Evolutionary conservation across 768 basidiomycete species (phyloP), one percentile per base, ranked within the genome.

Genomic region (Trametes cubensis): DNA sequence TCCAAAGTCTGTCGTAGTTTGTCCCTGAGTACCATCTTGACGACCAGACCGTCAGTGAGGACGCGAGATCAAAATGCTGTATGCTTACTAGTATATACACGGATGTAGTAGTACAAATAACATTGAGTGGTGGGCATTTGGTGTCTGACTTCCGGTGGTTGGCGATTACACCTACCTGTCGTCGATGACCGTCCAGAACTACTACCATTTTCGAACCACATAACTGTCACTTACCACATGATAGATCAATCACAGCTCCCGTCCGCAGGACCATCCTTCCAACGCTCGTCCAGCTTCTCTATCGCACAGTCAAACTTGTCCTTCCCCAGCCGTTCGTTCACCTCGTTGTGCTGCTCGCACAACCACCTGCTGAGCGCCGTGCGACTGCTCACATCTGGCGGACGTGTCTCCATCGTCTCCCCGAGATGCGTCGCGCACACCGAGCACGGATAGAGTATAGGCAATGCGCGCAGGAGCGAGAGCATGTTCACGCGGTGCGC

Each of bases 321-420:
- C 81, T 97, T 98, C 44, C 94, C 94, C 38, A 98, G 77, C 74
- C 86, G 85, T 72, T 81, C 80, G 70, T 96, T 98, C 59, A 98
- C 95, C 70, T 90, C 89, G 70, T 98, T 98, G 73, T 98, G 96
- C 68, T 90, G 79, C 75, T 90, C 83, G 71, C 96, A 98, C 64
- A 98, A 79, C 95, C 95, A 98, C 68, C 79, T 78, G 69, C 88
- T 90, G 69, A 98, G 75, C 54, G 78, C 82, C 2, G 75, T 77
- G 60, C 91, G 79, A 48, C 86, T 83, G 64, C 84, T 87, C 20
- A 96, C 91, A 69, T 94, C 89, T 3, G 94, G 94, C 28, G 92
- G 89, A 68, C 85, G 74, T 15, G 64, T 70, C 66, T 78, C 79
- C 57, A 96, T 82, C 69, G 89, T 82, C 66, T 86, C 78, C 21